Conservation (phyloP, 2,329 filamentous ascomycete species). For the Didymella sp. region DNA sequence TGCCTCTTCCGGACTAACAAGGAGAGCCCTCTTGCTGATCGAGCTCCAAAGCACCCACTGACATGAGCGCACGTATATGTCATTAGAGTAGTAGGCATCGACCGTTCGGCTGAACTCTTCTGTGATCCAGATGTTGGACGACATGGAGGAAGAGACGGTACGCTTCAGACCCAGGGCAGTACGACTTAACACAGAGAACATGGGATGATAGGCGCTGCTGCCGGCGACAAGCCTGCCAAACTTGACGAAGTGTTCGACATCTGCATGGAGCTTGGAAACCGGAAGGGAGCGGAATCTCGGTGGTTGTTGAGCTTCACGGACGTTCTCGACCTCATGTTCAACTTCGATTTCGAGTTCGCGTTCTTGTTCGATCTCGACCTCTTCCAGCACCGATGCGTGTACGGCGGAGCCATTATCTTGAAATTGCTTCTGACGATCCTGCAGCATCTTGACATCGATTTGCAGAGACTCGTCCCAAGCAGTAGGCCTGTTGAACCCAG, state of each 20-base stretch:
- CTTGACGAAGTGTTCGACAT: conserved; percentile 56
- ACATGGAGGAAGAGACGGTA: conserved; percentile 26
- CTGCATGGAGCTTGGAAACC: conserved; percentile 58
- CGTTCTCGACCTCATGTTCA: conserved; percentile 51
- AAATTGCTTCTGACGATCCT: conserved; percentile 43
- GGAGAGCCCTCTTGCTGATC: conserved; percentile 56
- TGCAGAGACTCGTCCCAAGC: conserved; percentile 35
- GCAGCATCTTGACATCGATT: conserved; percentile 47
- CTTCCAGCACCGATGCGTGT: conserved; percentile 62
- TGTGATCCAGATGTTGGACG: conserved; percentile 50
- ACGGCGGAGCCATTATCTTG: conserved; percentile 56
- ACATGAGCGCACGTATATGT: conserved; percentile 58
- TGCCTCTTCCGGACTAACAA: conserved; percentile 70
- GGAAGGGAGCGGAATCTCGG: conserved; percentile 49
- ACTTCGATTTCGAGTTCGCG: conserved; percentile 65
- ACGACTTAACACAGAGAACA: conserved; percentile 52
- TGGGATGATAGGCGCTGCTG: conserved; percentile 50
- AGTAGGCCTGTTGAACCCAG: conserved; percentile 9
- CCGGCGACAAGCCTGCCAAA: conserved; percentile 55
- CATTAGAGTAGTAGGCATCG: conserved; percentile 45
- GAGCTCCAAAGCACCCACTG: conserved; percentile 68
- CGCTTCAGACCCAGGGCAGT: conserved; percentile 51
- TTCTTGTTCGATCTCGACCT: conserved; percentile 53
- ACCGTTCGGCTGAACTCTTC: conserved; percentile 60
- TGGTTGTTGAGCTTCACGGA: conserved; percentile 62